Base-by-base conservation (phyloP, 306 rosid species). In the Vigna reflexopilosa region DNA sequence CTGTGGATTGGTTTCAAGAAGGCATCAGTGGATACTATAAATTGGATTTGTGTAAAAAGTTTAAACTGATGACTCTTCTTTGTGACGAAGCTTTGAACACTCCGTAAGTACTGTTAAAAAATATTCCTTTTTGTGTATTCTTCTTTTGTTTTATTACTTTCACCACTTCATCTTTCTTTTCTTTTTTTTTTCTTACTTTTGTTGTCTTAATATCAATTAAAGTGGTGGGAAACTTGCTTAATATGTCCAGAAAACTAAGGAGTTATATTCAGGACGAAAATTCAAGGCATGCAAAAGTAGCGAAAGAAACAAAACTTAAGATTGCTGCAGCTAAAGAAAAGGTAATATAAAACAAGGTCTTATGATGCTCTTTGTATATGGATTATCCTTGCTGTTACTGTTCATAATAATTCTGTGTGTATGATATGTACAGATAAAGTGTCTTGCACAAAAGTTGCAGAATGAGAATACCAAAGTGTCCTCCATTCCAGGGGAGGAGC, bases 391-490 rank as follows among this genome's bases (percentile, higher is more conserved):
- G 28, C 28, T 26, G 28, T 26, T 28, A 22, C 20, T 16, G 64
- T 30, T 52, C 68, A 70, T 22, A 19, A 30, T 44, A 28, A 30
- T 30, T 78, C 19, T 44, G 30, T 48, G 1, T 56, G 19, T 22
- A 36, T 77, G 79, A 56, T 63, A 59, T 80, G 56, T 42, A 44
- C 70, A 86, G 87, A 67, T 69, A 51, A 83, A 12, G 20, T 11
- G 55, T 22, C 54, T 83, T 9, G 77, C 44, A 74, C 51, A 67
- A 20, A 20, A 20, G 58, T 2, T 86, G 63, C 82, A 54, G 47
- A 72, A 80, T 72, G 79, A 90, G 71, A 50, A 82, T 62, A 87
- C 85, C 5, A 77, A 80, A 81, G 86, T 75, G 26, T 70, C 16
- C 3, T 70, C 73, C 45, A 47, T 72, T 69, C 24, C 85, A 22